Percentiles rank a stretch among this genome's conserved stretches.
phyloP scores from a whole-genome alignment of 1,139 yeast species.

The Blastobotrys capitulatus region DNA sequence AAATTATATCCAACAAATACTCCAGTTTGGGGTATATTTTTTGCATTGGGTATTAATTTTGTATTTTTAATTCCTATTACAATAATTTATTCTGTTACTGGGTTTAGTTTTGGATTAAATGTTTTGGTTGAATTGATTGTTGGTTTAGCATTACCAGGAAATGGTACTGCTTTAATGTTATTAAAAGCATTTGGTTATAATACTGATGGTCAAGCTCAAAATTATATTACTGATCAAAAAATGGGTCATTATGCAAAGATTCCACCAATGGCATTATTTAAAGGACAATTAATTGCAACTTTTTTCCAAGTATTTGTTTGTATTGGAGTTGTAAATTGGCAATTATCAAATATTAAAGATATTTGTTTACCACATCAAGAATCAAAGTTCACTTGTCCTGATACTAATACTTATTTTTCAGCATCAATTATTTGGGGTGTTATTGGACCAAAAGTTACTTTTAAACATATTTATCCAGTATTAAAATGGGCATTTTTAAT shows the following conservation, averaged over 20 bases:
- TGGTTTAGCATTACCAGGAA: slow-evolving; percentile 62
- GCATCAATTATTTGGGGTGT: slow-evolving; percentile 61
- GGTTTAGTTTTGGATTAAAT: slow-evolving; percentile 49
- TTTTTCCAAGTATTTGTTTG: slow-evolving; percentile 37
- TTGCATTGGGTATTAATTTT: slow-evolving; percentile 50
- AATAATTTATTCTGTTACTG: slow-evolving; percentile 47
- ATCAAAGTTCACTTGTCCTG: slow-evolving; percentile 32
- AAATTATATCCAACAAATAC: slow-evolving; percentile 41
- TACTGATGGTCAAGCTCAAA: slow-evolving; percentile 54
- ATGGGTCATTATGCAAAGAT: slow-evolving; percentile 53
- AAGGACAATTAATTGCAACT: slow-evolving; percentile 48
- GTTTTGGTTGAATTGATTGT: slow-evolving; percentile 55
- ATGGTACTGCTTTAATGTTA: slow-evolving; percentile 54
- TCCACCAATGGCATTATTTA: slow-evolving; percentile 55
- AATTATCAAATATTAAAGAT: slow-evolving; percentile 36
- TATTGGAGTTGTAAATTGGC: slow-evolving; percentile 49
- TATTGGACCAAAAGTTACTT: slow-evolving; percentile 60
- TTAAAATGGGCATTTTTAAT: slow-evolving; percentile 42
- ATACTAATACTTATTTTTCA: slow-evolving; percentile 43
- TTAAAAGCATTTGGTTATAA: slow-evolving; percentile 56
- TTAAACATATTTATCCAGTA: slow-evolving; percentile 43
- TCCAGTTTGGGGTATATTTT: slow-evolving; percentile 52
- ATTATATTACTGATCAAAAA: slow-evolving; percentile 51
- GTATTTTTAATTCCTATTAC: slow-evolving; percentile 49
- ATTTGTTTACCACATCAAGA: slow-evolving; percentile 24